Percentiles rank a stretch among this genome's conserved stretches.
Evolutionary conservation across 2,329 filamentous ascomycete genomes (phyloP).

Genomic region (Dactylellina leptospora): DNA sequence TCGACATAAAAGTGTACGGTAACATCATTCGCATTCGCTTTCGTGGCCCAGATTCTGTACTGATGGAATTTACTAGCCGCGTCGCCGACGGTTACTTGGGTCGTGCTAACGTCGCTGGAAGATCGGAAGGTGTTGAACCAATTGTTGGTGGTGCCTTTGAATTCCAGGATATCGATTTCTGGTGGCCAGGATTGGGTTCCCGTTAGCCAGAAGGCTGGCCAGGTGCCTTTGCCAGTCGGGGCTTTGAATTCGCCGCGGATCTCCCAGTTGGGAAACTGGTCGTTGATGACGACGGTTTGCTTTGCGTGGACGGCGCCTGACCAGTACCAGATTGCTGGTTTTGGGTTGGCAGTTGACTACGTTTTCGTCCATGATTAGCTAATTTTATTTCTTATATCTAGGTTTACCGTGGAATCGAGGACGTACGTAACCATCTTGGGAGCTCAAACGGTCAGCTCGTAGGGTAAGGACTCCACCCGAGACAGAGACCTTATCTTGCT

Average conservation of each 20-base stretch:
- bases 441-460: slow-evolving; percentile 63
- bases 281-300: slow-evolving; percentile 60
- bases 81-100: slow-evolving; percentile 64
- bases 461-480: slow-evolving; percentile 62
- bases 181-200: slow-evolving; percentile 68
- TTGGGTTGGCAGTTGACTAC: slow-evolving; percentile 57
- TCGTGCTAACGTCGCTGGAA: slow-evolving; percentile 63
- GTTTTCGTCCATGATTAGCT: background rate
- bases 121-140: slow-evolving; percentile 68
- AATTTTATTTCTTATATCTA: too few relatives aligned
- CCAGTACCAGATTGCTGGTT: slow-evolving; percentile 65
- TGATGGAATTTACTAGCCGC: slow-evolving; percentile 64
- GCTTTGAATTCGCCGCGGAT: slow-evolving; percentile 62
- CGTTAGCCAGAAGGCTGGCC: slow-evolving; percentile 70
- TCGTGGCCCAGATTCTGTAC: slow-evolving; percentile 65
- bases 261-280: slow-evolving; percentile 61
- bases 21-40: slow-evolving; percentile 66
- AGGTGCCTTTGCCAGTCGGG: slow-evolving; percentile 62
- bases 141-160: slow-evolving; percentile 69
- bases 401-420: too few relatives aligned
- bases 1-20: slow-evolving; percentile 68
- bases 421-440: slow-evolving; percentile 58
- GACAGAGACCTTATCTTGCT: slow-evolving; percentile 63
- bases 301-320: slow-evolving; percentile 63
- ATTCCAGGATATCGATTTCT: slow-evolving; percentile 70